Conservation (phyloP, 345 rosid species). For the Hibiscus mutabilis region DNA sequence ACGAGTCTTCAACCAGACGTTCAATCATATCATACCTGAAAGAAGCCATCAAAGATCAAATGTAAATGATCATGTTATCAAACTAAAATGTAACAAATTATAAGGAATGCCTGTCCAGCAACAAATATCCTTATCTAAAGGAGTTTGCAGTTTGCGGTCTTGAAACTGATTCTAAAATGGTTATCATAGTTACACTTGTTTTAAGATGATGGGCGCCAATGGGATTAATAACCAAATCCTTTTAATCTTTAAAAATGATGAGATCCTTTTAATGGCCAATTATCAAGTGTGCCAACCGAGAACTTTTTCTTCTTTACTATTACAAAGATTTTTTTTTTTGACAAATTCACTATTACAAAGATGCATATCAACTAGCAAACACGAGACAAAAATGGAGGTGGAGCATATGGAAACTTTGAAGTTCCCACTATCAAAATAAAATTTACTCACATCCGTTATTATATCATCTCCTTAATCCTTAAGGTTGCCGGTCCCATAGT, state of each 20-base stretch:
- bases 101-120: not conserved
- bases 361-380: not conserved
- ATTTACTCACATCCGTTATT: not conserved
- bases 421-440: not conserved
- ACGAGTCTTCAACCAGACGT: not conserved
- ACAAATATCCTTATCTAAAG: not conserved
- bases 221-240: not conserved
- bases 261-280: not conserved
- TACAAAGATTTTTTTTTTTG: too few species aligned
- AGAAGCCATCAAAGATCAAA: not conserved
- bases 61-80: not conserved
- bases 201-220: not conserved
- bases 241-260: not conserved
- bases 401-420: not conserved
- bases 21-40: constrained; percentile 8
- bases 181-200: not conserved
- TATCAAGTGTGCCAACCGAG: not conserved
- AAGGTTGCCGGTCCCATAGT: not conserved
- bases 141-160: not conserved
- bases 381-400: not conserved
- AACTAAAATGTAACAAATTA: not conserved
- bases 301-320: too few species aligned
- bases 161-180: not conserved
- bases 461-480: constrained; percentile 3
- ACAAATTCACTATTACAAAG: not conserved